These are phyloP conservation scores for Ophiostoma tasmaniense DNA, from an alignment of 2,329 filamentous ascomycete species.

Conservation along the genomic window DNA sequence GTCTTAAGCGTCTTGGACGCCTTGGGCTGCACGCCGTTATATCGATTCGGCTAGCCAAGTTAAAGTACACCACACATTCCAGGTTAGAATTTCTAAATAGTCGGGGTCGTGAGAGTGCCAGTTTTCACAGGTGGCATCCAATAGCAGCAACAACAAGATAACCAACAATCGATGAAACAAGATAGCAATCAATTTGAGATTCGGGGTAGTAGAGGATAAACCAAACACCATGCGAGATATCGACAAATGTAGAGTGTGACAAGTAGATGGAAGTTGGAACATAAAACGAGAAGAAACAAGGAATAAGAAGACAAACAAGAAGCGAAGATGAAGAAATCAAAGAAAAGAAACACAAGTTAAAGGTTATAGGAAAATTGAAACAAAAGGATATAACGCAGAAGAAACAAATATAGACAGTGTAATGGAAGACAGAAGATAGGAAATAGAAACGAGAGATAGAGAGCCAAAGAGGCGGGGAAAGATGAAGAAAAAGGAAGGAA, in stretches of 20 bases:
- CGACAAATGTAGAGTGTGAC: background rate
- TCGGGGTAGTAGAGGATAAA: background rate
- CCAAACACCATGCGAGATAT: slow-evolving; percentile 1
- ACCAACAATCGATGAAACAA: background rate
- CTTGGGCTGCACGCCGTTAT: background rate
- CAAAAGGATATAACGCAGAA: slow-evolving; percentile 7
- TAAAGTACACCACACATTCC: background rate
- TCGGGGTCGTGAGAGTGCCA: background rate
- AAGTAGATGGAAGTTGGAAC: background rate
- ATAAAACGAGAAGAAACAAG: background rate
- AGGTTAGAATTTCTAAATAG: background rate
- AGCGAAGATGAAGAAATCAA: background rate
- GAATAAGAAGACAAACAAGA: background rate
- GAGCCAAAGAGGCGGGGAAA: background rate
- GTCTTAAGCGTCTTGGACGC: background rate
- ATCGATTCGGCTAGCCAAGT: background rate
- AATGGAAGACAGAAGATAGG: background rate
- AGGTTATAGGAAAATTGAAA: background rate
- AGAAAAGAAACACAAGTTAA: background rate
- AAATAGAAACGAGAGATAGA: background rate
- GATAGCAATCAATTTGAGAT: background rate
- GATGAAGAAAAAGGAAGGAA: background rate
- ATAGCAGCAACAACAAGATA: background rate
- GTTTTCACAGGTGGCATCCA: background rate
- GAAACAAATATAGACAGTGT: background rate